Percentiles rank a stretch among this genome's conserved stretches.
Evolutionary conservation across 257 asterid genomes (phyloP).

Genomic region (Salvia miltiorrhiza): DNA sequence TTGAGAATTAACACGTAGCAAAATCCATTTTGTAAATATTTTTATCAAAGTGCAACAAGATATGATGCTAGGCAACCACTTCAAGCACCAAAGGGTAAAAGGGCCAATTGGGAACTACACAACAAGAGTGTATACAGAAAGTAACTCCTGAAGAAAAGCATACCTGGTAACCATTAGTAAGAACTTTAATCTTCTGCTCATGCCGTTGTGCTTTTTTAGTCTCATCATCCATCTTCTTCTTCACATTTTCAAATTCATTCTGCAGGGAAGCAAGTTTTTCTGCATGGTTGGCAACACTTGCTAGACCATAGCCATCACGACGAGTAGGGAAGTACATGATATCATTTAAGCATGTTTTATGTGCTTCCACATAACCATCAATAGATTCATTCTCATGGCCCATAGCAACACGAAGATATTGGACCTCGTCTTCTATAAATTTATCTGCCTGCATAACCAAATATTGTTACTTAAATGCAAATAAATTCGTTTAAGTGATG

Average conservation of each 20-base stretch:
- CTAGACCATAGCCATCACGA: slow-evolving; percentile 74
- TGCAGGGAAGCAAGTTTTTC: slow-evolving; percentile 87
- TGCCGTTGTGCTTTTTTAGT: slow-evolving; percentile 77
- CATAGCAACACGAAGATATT: slow-evolving; percentile 65
- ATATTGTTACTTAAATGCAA: slow-evolving; percentile 4
- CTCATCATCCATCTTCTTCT: slow-evolving; percentile 87
- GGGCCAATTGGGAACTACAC: background rate
- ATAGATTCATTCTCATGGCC: slow-evolving; percentile 82
- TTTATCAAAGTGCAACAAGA: slow-evolving; percentile 1
- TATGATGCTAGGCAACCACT: background rate
- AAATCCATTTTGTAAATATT: slow-evolving; percentile 1
- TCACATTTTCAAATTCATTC: slow-evolving; percentile 76
- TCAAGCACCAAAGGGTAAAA: background rate
- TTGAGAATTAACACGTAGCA: background rate
- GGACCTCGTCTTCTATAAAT: slow-evolving; percentile 58
- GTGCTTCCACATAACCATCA: slow-evolving; percentile 82
- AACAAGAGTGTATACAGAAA: slow-evolving; percentile 13
- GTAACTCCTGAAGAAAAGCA: slow-evolving; percentile 18
- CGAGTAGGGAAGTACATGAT: slow-evolving; percentile 89
- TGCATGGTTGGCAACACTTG: slow-evolving; percentile 83
- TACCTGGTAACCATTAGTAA: slow-evolving; percentile 94
- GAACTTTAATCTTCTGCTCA: slow-evolving; percentile 86
- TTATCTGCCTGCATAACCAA: slow-evolving; percentile 59
- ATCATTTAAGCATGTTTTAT: slow-evolving; percentile 69
- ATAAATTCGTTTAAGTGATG: background rate